phyloP scores from a whole-genome alignment of 176 grass and related monocot genomes.

The Musa schizocarpa region DNA sequence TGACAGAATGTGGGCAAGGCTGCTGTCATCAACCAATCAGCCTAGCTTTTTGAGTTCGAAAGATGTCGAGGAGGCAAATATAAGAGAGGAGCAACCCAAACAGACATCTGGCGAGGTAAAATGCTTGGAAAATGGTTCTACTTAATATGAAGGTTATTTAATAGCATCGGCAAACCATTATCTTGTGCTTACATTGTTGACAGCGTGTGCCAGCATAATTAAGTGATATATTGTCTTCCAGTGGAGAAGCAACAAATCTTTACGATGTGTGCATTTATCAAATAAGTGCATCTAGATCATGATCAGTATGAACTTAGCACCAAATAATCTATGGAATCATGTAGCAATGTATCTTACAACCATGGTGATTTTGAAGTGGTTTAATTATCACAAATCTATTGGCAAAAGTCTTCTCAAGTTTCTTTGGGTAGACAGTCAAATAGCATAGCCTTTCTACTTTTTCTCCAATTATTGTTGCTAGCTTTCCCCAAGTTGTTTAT shows the following conservation, averaged over 20 bases:
- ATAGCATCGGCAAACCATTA: background rate
- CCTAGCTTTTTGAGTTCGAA: conserved; percentile 9
- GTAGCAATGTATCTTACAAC: background rate
- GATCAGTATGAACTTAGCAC: background rate
- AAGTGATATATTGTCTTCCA: background rate
- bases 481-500: background rate
- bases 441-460: background rate
- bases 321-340: background rate
- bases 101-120: background rate
- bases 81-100: background rate
- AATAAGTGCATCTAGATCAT: background rate
- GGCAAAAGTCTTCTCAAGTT: background rate
- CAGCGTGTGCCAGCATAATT: background rate
- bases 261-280: background rate
- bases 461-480: background rate
- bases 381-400: background rate
- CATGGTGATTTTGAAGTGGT: background rate
- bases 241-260: background rate
- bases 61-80: conserved; percentile 1
- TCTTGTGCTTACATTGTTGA: background rate
- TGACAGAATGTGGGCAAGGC: conserved; percentile 19
- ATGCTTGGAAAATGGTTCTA: background rate
- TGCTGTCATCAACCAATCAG: conserved; percentile 15
- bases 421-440: background rate
- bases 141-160: background rate